phyloP scores from a whole-genome alignment of 495 filamentous ascomycete species.

The Aspergillus heteromorphus region DNA sequence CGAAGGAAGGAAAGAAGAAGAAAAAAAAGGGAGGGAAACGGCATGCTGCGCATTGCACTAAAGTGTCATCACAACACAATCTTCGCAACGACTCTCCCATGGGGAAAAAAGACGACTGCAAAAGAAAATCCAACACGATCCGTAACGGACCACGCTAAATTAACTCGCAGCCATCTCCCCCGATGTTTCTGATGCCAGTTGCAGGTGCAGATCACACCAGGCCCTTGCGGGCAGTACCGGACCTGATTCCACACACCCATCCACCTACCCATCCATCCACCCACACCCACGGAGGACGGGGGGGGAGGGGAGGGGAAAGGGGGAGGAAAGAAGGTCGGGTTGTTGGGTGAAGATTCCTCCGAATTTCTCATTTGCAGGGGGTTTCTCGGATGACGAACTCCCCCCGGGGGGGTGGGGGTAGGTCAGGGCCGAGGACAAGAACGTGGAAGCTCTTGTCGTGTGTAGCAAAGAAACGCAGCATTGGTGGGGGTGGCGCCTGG shows the following conservation, averaged over 20 bases:
- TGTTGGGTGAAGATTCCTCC: conserved; percentile 88
- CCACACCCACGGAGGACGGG: too few species aligned
- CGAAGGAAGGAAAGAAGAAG: conserved; percentile 23
- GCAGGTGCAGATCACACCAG: conserved; percentile 87
- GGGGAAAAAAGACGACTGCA: conserved; percentile 41
- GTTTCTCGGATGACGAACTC: too few species aligned
- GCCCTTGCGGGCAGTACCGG: conserved; percentile 80
- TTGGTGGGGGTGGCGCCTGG: conserved; percentile 90
- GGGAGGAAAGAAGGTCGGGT: conserved; percentile 30
- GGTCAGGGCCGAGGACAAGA: conserved; percentile 24
- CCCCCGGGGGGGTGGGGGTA: too few species aligned
- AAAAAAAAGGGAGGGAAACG: conserved; percentile 28
- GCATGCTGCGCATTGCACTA: conserved; percentile 99
- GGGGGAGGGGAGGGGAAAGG: conserved; percentile 17
- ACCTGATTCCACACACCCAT: too few species aligned
- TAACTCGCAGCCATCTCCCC: conserved; percentile 28
- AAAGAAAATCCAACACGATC: conserved; percentile 1
- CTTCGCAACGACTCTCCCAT: conserved; percentile 91
- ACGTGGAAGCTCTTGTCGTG: conserved; percentile 52
- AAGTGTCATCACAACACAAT: conserved; percentile 85
- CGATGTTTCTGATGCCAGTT: conserved; percentile 99
- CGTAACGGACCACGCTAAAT: too few species aligned
- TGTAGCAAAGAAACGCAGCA: conserved; percentile 99
- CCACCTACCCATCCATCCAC: too few species aligned
- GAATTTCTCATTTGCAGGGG: conserved; percentile 99